Conservation (phyloP, 148 eudicot species). For the Dysphania ambrosioides region DNA sequence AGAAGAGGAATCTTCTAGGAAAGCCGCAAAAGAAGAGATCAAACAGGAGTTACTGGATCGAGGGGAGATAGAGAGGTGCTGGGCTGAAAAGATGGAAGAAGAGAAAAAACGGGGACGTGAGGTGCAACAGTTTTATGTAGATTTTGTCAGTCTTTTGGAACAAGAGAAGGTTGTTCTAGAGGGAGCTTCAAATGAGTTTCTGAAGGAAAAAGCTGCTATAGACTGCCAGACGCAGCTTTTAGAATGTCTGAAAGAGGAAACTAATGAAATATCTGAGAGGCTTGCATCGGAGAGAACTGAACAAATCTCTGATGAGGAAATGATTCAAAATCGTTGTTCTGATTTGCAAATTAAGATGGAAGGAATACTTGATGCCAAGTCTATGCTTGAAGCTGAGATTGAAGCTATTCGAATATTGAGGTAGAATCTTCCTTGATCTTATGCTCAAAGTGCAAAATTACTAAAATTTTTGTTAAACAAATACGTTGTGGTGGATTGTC, state of each 20-base stretch:
- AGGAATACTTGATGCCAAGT: slow-evolving; percentile 60
- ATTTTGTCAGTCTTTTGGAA: slow-evolving; percentile 46
- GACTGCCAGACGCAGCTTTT: slow-evolving; percentile 89
- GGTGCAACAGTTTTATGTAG: slow-evolving; percentile 43
- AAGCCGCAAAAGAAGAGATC: slow-evolving; percentile 54
- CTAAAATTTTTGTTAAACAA: neutral
- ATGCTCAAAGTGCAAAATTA: neutral
- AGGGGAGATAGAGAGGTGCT: slow-evolving; percentile 60
- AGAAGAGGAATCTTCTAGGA: slow-evolving; percentile 50
- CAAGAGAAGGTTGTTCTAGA: slow-evolving; percentile 51
- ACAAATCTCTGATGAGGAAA: slow-evolving; percentile 45
- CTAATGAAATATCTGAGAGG: slow-evolving; percentile 61
- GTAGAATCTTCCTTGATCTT: slow-evolving; percentile 28
- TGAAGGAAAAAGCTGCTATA: slow-evolving; percentile 73
- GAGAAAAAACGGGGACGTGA: slow-evolving; percentile 44
- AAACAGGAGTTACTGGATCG: slow-evolving; percentile 58
- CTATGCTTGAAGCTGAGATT: slow-evolving; percentile 79
- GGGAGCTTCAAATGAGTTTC: slow-evolving; percentile 39
- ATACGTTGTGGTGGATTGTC: neutral
- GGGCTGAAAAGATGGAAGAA: slow-evolving; percentile 62
- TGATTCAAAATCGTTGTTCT: slow-evolving; percentile 25
- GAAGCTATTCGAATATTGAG: slow-evolving; percentile 88
- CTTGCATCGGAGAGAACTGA: slow-evolving; percentile 53
- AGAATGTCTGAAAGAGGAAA: slow-evolving; percentile 55
- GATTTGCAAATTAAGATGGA: slow-evolving; percentile 55